Percentiles rank a stretch among this genome's conserved stretches.
Conservation (phyloP, 306 rosid genomes). For the Coriaria nepalensis region DNA sequence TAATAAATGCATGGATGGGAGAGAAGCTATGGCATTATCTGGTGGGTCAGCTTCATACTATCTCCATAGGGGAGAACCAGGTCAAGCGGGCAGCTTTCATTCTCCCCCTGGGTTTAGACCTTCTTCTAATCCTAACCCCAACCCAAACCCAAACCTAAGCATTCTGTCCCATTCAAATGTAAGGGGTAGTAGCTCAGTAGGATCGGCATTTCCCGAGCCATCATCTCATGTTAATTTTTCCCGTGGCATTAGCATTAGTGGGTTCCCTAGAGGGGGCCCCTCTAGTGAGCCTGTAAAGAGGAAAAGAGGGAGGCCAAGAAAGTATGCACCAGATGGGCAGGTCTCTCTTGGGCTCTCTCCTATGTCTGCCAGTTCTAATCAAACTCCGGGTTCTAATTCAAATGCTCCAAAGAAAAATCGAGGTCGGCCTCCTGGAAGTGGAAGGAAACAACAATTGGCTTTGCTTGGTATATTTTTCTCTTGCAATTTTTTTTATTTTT, state of each 20-base stretch:
- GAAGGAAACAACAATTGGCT: constrained; percentile 89
- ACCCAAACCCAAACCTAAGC: constrained; percentile 25
- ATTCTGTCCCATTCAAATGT: constrained; percentile 48
- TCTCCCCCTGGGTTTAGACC: constrained; percentile 55
- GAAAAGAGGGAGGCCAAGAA: constrained; percentile 96
- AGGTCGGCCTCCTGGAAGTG: constrained; percentile 84
- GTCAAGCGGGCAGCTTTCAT: constrained; percentile 45
- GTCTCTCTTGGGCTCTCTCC: constrained; percentile 73
- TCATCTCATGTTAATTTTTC: constrained; percentile 30
- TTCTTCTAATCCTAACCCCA: constrained; percentile 1
- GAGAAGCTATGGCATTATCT: constrained; percentile 87
- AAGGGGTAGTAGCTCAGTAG: constrained; percentile 30
- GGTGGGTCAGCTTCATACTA: constrained; percentile 77
- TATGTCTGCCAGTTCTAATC: constrained; percentile 40
- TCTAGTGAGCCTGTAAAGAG: constrained; percentile 62
- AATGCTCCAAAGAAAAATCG: constrained; percentile 33
- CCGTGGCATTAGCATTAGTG: constrained; percentile 38
- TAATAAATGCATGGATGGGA: constrained; percentile 96
- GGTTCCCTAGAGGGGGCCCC: constrained; percentile 31
- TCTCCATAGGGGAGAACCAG: constrained; percentile 65
- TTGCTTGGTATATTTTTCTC: constrained; percentile 41
- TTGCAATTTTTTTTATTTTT: neutral
- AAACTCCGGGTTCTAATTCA: constrained; percentile 35
- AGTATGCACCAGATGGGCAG: constrained; percentile 66
- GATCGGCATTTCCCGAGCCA: constrained; percentile 50